Evolutionary conservation across 2,329 filamentous ascomycete genomes (phyloP), one percentile per base, ranked within the genome.

Genomic region (Gaeumannomyces tritici): DNA sequence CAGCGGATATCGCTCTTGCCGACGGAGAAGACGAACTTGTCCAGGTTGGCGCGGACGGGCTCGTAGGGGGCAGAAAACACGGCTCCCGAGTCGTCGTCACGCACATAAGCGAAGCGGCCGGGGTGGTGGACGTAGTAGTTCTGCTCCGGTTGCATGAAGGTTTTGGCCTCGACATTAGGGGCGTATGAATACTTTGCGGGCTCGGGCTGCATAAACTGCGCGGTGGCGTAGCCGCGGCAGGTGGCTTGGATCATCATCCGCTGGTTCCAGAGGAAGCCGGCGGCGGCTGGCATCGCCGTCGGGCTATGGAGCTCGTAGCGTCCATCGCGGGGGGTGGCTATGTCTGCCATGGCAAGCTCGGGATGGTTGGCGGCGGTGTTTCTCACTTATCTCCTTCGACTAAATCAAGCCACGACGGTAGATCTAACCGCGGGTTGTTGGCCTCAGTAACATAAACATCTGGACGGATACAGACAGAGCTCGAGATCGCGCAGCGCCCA

Each of bases 221-320:
- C 77, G 2, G 80, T 83, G 29, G 82, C 79, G 67, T 82, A 83
- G n/a, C 82, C 82, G 26, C 82, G 81, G 69, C 82, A 84, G 62
- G 81, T 84, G 58, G 81, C 74, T 69, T 84, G 81, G 64, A 84
- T 81, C 82, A 84, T 84, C 82, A 84, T 84, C 71, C 76, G 79
- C 70, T 83, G 80, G 66, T 85, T 85, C 82, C 82, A 85, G 13
- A 85, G 74, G 68, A 84, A 85, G 61, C 77, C 80, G 60, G 76
- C 79, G 3, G 82, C 80, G 70, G 82, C 80, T 60, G 82, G 81
- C 76, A 85, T 73, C 55, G 79, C 80, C 28, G 80, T 82, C n/a
- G 82, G 79, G 69, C 77, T 81, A 60, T 73, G 75, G 65, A 85
- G 77, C 70, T 83, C 81, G 70, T 83, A 84, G 65, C 81, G 81